Conservation (phyloP, 2,329 filamentous ascomycete species). For the Penicillium oxalicum region DNA sequence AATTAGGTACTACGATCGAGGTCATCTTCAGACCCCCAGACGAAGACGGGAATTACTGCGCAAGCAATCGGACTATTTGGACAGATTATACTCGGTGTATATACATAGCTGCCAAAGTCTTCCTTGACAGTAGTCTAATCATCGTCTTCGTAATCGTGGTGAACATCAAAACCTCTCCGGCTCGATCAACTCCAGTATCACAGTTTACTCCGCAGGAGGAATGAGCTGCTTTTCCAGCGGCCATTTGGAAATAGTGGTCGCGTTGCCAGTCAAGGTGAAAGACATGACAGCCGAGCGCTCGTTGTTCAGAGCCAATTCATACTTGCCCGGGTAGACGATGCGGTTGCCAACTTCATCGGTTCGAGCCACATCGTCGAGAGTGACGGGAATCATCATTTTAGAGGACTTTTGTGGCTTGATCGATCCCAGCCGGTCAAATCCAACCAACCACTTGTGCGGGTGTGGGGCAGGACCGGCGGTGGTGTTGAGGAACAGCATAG, state of each 20-base stretch:
- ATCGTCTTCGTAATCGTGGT: too few species aligned
- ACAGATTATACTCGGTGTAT: too few species aligned
- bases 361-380: slow-evolving; percentile 35
- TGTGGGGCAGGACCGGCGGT: slow-evolving; percentile 37
- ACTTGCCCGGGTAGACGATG: slow-evolving; percentile 39
- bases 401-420: slow-evolving; percentile 20
- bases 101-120: too few species aligned
- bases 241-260: slow-evolving; percentile 31
- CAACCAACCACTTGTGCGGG: slow-evolving; percentile 41
- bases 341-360: slow-evolving; percentile 34
- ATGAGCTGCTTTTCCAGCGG: slow-evolving; percentile 24
- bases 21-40: slow-evolving; percentile 19
- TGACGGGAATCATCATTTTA: slow-evolving; percentile 31
- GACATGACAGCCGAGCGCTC: slow-evolving; percentile 31
- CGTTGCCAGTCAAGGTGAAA: slow-evolving; percentile 31
- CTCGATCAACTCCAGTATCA: too few species aligned
- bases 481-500: slow-evolving; percentile 36
- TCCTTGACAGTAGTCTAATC: too few species aligned
- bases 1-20: background rate
- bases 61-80: background rate
- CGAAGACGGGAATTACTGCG: slow-evolving; percentile 9
- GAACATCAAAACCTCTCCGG: too few species aligned
- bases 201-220: slow-evolving; percentile 6
- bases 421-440: slow-evolving; percentile 30
- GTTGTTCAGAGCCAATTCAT: slow-evolving; percentile 38